Evolutionary conservation across 148 eudicot species (phyloP), one percentile per base, ranked within the genome.

Genomic region (Amaranthus palmeri): DNA sequence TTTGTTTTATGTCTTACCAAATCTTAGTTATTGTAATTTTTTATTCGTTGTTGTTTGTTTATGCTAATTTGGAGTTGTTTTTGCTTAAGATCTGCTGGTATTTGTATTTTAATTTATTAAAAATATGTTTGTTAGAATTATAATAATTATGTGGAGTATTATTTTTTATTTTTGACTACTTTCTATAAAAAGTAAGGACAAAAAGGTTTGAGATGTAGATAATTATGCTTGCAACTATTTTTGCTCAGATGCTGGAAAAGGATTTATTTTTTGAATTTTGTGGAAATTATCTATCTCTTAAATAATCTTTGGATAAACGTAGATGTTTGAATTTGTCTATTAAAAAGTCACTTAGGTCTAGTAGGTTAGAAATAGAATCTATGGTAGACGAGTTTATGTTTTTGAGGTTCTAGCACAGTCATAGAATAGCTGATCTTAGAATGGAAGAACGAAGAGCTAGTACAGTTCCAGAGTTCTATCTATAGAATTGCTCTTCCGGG

Each of bases 1-100:
- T 3, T n/a, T 58, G 10, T 17, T 17, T 6, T n/a, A 5, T 58
- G 2, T 58, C 53, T 58, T 54, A 46, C 62, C 13, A 12, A 51
- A 51, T 41, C 68, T 14, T 14, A 47, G n/a, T 40, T 8, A 3
- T 51, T 4, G 8, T 2, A 42, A 59, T 45, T 56, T 9, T 49
- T 56, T 70, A 12, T 41, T 5, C 36, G 18, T 54, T 47, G n/a
- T 71, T 17, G 66, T 49, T 11, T 59, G 54, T 40, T 60, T 13
- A 36, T 50, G 54, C 6, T 6, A 10, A 43, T 61, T 71, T 11
- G 41, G 36, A 10, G 10, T 59, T 14, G 15, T 50, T 49, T 51
- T 52, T 4, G 12, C 36, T 11, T 42, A 36, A 68, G 74, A 71
- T 71, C 74, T 49, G 65, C 9, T 36, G 46, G 8, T 40, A 44